Conservation (phyloP, 257 asterid species). For the Solanum stenotomum region DNA sequence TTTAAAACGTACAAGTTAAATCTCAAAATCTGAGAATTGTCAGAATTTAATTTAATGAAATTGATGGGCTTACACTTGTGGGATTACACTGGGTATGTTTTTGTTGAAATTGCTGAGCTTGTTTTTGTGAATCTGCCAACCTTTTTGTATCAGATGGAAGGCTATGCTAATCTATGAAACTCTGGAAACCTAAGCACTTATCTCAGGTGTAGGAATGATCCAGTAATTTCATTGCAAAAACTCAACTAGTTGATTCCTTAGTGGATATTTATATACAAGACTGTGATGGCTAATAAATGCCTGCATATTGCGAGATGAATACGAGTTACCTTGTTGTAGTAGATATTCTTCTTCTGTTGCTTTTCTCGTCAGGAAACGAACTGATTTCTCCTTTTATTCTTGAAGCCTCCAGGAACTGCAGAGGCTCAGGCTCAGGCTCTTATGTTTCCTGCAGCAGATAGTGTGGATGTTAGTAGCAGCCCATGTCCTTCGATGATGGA, state of each 20-base stretch:
- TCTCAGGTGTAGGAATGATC: neutral
- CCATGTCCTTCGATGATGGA: conserved; percentile 83
- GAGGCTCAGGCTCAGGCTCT: conserved; percentile 70
- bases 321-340: neutral
- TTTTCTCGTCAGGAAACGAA: neutral
- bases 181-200: neutral
- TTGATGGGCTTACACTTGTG: neutral
- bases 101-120: neutral
- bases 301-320: neutral
- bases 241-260: neutral
- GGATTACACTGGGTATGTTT: neutral
- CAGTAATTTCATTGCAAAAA: neutral
- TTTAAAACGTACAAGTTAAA: neutral
- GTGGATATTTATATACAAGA: neutral
- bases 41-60: neutral
- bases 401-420: conserved; percentile 96
- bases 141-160: neutral
- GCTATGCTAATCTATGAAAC: neutral
- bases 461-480: conserved; percentile 69
- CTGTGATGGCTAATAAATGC: neutral
- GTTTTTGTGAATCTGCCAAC: neutral
- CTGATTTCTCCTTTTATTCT: conserved; percentile 11
- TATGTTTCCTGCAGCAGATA: conserved; percentile 51
- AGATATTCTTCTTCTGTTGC: neutral
- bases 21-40: neutral